Percentiles rank a stretch among this genome's conserved stretches.
Evolutionary conservation across 352 stramenopile species (phyloP).

Genomic region (Blastocystis sp.): DNA sequence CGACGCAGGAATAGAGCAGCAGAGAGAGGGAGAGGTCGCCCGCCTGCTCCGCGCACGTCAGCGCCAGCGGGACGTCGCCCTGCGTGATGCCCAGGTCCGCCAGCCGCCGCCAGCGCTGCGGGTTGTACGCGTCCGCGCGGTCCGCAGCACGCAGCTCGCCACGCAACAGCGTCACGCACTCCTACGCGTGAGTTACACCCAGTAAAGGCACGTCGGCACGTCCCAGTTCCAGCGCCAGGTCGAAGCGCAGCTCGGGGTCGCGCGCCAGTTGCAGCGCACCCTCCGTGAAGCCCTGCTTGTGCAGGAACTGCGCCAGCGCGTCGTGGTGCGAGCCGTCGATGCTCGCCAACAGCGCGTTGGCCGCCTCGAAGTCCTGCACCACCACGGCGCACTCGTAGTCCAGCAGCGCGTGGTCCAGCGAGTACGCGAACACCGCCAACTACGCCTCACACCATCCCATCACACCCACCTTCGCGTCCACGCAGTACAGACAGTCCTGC

Average conservation of each 20-base stretch:
- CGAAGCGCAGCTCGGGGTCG: constrained; percentile 91
- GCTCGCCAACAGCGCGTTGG: constrained; percentile 88
- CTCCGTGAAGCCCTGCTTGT: constrained; percentile 97
- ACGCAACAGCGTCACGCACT: constrained; percentile 94
- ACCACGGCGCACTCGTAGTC: constrained; percentile 98
- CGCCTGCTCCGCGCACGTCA: constrained; percentile 88
- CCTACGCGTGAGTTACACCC: constrained; percentile 84
- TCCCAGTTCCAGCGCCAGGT: constrained; percentile 91
- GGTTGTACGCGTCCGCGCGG: constrained; percentile 38
- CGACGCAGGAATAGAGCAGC: constrained; percentile 91
- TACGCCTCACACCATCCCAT: constrained; percentile 29
- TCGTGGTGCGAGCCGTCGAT: constrained; percentile 77
- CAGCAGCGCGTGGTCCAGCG: constrained; percentile 89
- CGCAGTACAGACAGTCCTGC: constrained; percentile 94
- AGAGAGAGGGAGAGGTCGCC: constrained; percentile 92
- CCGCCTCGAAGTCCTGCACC: constrained; percentile 92
- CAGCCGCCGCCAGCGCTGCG: constrained; percentile 59
- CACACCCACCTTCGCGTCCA: constrained; percentile 84
- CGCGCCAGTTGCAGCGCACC: constrained; percentile 81
- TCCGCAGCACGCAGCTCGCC: constrained; percentile 73
- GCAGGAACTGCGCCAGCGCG: constrained; percentile 88
- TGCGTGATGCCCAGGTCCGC: constrained; percentile 80
- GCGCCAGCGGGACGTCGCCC: constrained; percentile 74
- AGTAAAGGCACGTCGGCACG: constrained; percentile 82
- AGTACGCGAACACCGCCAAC: constrained; percentile 84